Percentiles rank a stretch among this genome's conserved stretches.
Evolutionary conservation across 805 yeast genomes (phyloP).

Genomic region (Monosporozyma servazzii): DNA sequence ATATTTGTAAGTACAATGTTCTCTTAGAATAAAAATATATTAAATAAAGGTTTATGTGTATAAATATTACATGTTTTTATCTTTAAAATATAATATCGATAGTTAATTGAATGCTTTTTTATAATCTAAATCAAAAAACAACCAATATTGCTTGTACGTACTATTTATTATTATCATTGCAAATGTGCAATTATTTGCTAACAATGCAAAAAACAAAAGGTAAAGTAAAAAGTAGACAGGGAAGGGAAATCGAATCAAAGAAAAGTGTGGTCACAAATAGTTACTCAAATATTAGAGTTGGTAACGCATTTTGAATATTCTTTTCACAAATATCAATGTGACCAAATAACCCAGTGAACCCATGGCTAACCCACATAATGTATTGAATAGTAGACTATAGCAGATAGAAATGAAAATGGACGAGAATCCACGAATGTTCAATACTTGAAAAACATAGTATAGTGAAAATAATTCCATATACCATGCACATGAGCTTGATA

Average conservation of each 20-base stretch:
- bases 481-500: conserved; percentile 64
- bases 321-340: conserved; percentile 55
- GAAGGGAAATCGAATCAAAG: neutral
- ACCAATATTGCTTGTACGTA: too few species aligned
- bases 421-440: conserved; percentile 57
- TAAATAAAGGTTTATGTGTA: neutral
- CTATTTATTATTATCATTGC: too few species aligned
- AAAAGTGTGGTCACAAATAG: neutral
- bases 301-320: conserved; percentile 11
- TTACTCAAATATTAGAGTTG: neutral
- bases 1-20: too few species aligned
- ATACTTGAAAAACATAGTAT: conserved; percentile 50
- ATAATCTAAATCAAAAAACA: too few species aligned
- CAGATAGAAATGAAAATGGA: conserved; percentile 60
- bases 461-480: conserved; percentile 60
- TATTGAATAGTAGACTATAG: conserved; percentile 58
- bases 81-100: too few species aligned
- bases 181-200: too few species aligned
- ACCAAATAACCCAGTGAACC: conserved; percentile 69
- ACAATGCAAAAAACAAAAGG: too few species aligned
- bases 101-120: too few species aligned
- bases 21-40: neutral
- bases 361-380: conserved; percentile 55
- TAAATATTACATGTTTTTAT: neutral
- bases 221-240: too few species aligned